A percentile compares a stretch with the other conserved stretches of the same genome.
Evolutionary conservation across 23 red algal genomes (phyloP).

Genomic region (Gracilaria gracilis): DNA sequence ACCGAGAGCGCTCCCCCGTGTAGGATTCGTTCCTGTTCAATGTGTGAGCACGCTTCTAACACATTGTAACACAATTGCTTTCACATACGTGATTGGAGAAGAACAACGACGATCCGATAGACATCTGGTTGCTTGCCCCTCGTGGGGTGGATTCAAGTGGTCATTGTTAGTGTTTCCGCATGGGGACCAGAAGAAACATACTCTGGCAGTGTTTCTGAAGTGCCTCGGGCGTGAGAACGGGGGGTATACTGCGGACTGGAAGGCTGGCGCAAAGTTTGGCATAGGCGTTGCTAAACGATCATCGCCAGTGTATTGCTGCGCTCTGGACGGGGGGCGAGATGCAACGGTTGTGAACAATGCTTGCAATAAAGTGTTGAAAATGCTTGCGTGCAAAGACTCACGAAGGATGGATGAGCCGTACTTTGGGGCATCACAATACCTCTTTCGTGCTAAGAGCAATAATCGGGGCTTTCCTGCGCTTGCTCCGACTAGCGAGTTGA

Average conservation of each 20-base stretch:
- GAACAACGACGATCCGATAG: not conserved
- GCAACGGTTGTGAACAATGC: not conserved
- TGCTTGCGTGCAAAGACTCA: not conserved
- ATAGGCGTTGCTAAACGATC: not conserved
- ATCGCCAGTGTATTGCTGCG: not conserved
- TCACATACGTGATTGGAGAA: not conserved
- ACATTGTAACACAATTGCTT: not conserved
- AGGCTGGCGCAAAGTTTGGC: not conserved
- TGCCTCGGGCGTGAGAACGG: not conserved
- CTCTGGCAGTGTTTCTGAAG: not conserved
- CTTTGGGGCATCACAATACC: not conserved
- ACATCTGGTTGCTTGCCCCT: not conserved
- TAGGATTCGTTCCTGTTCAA: not conserved
- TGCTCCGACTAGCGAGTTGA: not conserved
- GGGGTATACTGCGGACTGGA: not conserved
- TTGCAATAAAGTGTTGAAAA: not conserved
- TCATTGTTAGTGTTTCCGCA: not conserved
- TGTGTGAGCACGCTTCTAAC: not conserved
- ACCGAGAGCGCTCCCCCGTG: not conserved
- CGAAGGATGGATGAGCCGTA: not conserved
- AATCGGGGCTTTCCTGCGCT: not conserved
- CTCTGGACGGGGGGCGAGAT: not conserved
- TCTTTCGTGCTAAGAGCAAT: not conserved
- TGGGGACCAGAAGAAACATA: not conserved
- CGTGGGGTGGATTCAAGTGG: not conserved